These are phyloP conservation scores for Geranomyces michiganensis DNA, from an alignment of 192 early-diverging fungal genomes.

Conservation along the genomic window DNA sequence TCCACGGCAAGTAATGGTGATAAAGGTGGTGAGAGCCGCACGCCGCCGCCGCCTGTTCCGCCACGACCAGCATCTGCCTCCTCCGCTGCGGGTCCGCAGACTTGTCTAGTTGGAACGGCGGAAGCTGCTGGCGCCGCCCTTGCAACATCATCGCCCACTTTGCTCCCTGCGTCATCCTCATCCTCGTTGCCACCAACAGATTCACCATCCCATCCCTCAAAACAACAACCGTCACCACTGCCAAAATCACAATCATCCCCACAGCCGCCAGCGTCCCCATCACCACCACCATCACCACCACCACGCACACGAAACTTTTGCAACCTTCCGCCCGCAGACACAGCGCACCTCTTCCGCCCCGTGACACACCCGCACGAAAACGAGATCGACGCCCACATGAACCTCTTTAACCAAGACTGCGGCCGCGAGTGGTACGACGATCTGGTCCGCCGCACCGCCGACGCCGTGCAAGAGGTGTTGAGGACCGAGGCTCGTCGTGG, in stretches of 20 bases:
- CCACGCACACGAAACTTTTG: constrained; percentile 34
- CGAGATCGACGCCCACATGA: constrained; percentile 55
- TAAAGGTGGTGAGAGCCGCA: no score
- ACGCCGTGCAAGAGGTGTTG: not conserved
- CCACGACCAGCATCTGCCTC: not conserved
- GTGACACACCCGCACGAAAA: constrained; percentile 35
- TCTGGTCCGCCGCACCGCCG: not conserved
- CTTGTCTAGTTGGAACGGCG: no score
- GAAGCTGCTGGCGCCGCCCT: no score
- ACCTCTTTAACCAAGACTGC: constrained; percentile 35
- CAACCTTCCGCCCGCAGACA: constrained; percentile 36
- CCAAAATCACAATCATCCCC: not conserved
- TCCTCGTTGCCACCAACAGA: no score
- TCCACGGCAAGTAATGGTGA: not conserved
- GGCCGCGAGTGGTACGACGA: constrained; percentile 7
- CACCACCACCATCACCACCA: constrained; percentile 12
- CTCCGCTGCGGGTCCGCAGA: no score
- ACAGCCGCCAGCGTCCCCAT: not conserved
- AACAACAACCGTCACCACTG: constrained; percentile 13
- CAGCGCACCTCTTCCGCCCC: constrained; percentile 31
- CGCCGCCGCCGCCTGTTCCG: not conserved
- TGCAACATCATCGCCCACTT: no score
- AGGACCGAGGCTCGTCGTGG: not conserved
- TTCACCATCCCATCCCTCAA: no score
- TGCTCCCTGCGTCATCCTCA: no score